A percentile compares a stretch with the other conserved stretches of the same genome.
phyloP scores from a whole-genome alignment of 106 monocot genomes.

The Dactylorhiza incarnata region DNA sequence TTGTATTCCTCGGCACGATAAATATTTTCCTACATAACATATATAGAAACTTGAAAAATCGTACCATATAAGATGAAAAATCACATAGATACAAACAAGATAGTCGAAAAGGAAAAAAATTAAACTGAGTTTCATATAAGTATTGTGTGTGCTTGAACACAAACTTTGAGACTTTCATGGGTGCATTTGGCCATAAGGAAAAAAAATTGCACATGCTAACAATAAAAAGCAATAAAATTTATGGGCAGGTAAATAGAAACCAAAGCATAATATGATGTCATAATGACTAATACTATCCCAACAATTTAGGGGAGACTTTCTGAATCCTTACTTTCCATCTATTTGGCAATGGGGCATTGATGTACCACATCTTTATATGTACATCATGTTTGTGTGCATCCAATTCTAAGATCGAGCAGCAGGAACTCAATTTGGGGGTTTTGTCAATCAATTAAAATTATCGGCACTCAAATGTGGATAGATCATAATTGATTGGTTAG shows the following conservation, averaged over 20 bases:
- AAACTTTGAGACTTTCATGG: neutral
- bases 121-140: neutral
- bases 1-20: constrained; percentile 67
- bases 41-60: neutral
- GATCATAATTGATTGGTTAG: too few species aligned
- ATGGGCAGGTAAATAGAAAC: neutral
- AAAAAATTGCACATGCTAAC: neutral
- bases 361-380: too few species aligned
- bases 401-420: too few species aligned
- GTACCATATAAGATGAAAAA: neutral
- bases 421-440: too few species aligned
- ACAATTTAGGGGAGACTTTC: too few species aligned
- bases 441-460: too few species aligned
- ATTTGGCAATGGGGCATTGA: too few species aligned
- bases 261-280: too few species aligned
- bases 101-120: neutral
- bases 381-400: too few species aligned
- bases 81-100: constrained; percentile 1
- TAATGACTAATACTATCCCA: too few species aligned
- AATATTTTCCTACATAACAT: constrained; percentile 48
- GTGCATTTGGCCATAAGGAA: neutral
- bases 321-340: too few species aligned
- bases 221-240: neutral
- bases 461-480: too few species aligned
- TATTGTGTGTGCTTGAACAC: neutral